Conservation (phyloP, 768 basidiomycete genomes). For the Tephrocybe sp. region DNA sequence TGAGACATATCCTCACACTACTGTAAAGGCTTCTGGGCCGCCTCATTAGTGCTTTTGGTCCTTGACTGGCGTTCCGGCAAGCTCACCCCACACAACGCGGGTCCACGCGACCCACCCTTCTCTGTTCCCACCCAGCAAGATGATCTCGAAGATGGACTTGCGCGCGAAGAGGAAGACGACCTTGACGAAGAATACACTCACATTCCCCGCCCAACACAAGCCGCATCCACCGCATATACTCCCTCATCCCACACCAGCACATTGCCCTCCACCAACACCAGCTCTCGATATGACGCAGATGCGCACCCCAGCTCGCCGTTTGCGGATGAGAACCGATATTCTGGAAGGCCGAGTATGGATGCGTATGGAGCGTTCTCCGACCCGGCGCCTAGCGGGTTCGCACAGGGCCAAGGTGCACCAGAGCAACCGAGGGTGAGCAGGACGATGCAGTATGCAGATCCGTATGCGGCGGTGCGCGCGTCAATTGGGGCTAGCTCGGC, state of each 20-base stretch:
- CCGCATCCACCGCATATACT: conserved; percentile 20
- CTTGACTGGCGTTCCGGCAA: conserved; percentile 78
- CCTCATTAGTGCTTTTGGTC: conserved; percentile 63
- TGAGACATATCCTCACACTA: conserved; percentile 5
- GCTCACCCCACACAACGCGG: conserved; percentile 41
- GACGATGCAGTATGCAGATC: conserved; percentile 94
- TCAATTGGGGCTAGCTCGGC: conserved; percentile 38
- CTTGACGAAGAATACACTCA: conserved; percentile 49
- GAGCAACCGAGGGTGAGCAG: conserved; percentile 67
- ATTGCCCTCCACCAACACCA: background rate
- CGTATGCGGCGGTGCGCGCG: conserved; percentile 80
- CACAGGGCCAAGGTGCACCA: conserved; percentile 29
- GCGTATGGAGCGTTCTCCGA: conserved; percentile 91
- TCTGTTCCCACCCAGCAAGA: conserved; percentile 45
- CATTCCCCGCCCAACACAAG: conserved; percentile 36
- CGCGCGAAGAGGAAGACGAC: conserved; percentile 24
- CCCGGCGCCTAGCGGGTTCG: conserved; percentile 74
- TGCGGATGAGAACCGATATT: conserved; percentile 44
- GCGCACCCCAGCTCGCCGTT: conserved; percentile 38
- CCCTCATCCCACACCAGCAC: background rate
- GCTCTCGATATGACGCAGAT: conserved; percentile 5
- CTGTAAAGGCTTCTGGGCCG: conserved; percentile 69
- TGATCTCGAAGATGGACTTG: conserved; percentile 42
- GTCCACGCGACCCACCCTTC: conserved; percentile 76
- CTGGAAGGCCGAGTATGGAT: conserved; percentile 73